Percentiles rank a stretch among this genome's conserved stretches.
phyloP scores from a whole-genome alignment of 345 rosid species.

The Euphorbia pulcherrima region DNA sequence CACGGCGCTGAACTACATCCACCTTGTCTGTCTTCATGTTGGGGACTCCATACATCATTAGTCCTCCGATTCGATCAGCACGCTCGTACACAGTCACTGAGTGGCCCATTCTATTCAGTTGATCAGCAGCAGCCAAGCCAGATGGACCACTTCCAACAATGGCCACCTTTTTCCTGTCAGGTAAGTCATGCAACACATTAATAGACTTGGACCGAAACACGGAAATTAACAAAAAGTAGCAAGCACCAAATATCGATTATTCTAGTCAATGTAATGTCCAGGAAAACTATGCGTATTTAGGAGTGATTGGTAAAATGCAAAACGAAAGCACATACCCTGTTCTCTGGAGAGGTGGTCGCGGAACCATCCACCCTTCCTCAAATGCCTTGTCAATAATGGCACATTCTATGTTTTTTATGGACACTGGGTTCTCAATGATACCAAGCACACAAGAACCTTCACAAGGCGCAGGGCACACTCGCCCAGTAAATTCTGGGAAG shows the following conservation, averaged over 20 bases:
- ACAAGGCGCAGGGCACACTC: constrained; percentile 99
- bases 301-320: too few species aligned
- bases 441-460: constrained; percentile 99
- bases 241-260: neutral
- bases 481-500: constrained; percentile 97
- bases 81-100: constrained; percentile 90
- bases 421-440: constrained; percentile 98
- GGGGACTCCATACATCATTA: constrained; percentile 99
- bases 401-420: constrained; percentile 90
- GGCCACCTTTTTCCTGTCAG: constrained; percentile 73
- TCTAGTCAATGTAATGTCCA: neutral
- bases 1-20: constrained; percentile 88
- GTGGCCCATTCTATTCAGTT: constrained; percentile 93
- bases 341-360: constrained; percentile 78
- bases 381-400: constrained; percentile 91
- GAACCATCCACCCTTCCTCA: constrained; percentile 98
- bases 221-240: neutral
- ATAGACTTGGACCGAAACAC: neutral
- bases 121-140: constrained; percentile 99
- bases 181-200: constrained; percentile 5
- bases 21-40: constrained; percentile 98
- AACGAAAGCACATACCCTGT: constrained; percentile 63
- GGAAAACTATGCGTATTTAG: neutral
- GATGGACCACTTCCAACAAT: constrained; percentile 94
- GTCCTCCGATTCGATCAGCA: constrained; percentile 96